Conservation (phyloP, 768 basidiomycete species). For the Kondoa malvinella region DNA sequence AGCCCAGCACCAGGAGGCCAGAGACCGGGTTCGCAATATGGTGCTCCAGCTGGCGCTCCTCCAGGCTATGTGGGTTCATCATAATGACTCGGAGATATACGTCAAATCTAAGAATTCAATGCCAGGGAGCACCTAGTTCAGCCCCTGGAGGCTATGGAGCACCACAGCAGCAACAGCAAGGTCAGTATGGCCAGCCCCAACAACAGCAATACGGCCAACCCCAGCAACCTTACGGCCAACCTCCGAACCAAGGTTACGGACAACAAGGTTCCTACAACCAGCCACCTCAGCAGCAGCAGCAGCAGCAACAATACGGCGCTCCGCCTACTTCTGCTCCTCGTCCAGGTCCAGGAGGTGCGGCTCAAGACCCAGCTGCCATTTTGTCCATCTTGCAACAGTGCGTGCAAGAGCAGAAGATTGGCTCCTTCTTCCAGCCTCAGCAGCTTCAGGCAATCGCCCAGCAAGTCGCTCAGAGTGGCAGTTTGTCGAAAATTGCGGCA, state of each 20-base stretch:
- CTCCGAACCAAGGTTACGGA: conserved; percentile 1
- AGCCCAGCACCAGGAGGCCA: too few relatives aligned
- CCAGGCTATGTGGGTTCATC: conserved; percentile 5
- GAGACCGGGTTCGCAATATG: too few relatives aligned
- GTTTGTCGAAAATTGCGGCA: conserved; percentile 30
- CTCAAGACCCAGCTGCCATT: not conserved
- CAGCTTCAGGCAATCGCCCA: conserved; percentile 33
- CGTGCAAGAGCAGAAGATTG: conserved; percentile 31
- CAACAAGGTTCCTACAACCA: too few relatives aligned
- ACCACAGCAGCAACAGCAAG: conserved; percentile 12
- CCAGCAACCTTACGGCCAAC: conserved; percentile 1
- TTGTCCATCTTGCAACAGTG: conserved; percentile 4
- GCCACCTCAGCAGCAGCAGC: too few relatives aligned
- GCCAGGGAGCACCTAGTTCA: too few relatives aligned
- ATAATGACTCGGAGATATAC: conserved; percentile 6
- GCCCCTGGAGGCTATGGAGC: conserved; percentile 1
- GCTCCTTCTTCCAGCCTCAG: conserved; percentile 36
- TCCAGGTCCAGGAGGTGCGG: not conserved
- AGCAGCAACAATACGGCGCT: conserved; percentile 3
- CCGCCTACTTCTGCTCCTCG: not conserved
- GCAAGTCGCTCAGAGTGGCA: conserved; percentile 31
- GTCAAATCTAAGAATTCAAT: not conserved
- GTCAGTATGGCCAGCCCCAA: conserved; percentile 12
- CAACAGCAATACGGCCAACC: conserved; percentile 8
- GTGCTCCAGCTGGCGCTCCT: conserved; percentile 7